Base-by-base conservation (phyloP, 2,329 filamentous ascomycete species). In the Amauroascus niger region DNA sequence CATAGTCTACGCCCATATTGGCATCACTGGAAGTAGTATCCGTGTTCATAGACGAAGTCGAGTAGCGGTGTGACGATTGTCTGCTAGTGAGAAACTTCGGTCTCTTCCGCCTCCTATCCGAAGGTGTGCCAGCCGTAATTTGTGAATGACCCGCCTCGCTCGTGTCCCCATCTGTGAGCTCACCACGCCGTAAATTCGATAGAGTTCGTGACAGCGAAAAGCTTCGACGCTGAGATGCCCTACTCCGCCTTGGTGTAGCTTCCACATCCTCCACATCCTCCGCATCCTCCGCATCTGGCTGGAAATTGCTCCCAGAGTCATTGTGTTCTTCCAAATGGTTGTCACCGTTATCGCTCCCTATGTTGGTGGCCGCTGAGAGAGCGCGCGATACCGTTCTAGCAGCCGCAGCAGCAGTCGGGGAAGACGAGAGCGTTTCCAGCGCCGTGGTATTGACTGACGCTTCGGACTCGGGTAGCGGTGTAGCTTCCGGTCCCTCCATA, bases 1-100 rank as follows among this genome's bases (percentile, higher is more conserved):
- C 86, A 69, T 85, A 93, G 67, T 95, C 89, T 7, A 82, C 81
- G 6, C 85, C 84, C 16, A 88, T 73, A 4, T 86, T 89, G 3
- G 78, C 79, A 59, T 94, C 88, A 63, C 84, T 91, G 40, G 65
- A 62, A n/a, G 80, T 81, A 7, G 73, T 75, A 57, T 87, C 84
- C 33, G 75, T 79, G 41, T 77, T 80, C 41, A 76, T 64, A 0
- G 79, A 81, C 1, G 80, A 81, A 13, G 74, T 71, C 1, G 79
- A 81, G n/a, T 80, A 78, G 24, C 79, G 75, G 61, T 81, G 74
- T 55, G 77, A 77, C 1, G 76, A 76, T 61, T 79, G 74, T 20
- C 80, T 76, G 59, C 74, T 76, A 16, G 72, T 74, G 26, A 82
- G 61, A 62, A 77, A 81, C 59, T 75, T 78, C 6, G 80, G 80